Conservation (phyloP, 805 yeast species). For the Candida pseudoglaebosa region DNA sequence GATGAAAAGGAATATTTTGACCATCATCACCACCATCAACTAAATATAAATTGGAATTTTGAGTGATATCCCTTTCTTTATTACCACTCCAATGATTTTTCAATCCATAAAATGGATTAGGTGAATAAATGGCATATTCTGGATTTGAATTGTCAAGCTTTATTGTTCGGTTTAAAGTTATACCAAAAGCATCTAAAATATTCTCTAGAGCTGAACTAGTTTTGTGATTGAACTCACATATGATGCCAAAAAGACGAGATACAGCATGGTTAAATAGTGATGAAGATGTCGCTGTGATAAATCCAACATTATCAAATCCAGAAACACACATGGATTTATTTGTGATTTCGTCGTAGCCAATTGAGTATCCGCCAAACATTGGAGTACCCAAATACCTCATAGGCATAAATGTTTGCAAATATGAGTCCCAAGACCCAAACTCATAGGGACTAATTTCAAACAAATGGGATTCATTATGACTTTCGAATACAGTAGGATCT, state of each 20-base stretch:
- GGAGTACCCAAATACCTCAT: conserved; percentile 50
- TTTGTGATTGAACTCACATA: conserved; percentile 28
- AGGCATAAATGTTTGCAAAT: conserved; percentile 44
- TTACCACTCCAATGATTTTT: conserved; percentile 5
- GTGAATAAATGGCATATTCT: conserved; percentile 57
- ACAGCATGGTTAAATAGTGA: conserved; percentile 56
- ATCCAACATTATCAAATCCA: conserved; percentile 58
- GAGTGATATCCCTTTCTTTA: conserved; percentile 8
- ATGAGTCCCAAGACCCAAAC: conserved; percentile 64
- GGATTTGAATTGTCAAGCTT: conserved; percentile 38
- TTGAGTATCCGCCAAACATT: conserved; percentile 41
- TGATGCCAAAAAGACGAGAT: conserved; percentile 42
- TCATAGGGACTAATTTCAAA: conserved; percentile 64
- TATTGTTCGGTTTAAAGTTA: conserved; percentile 25
- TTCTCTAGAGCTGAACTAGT: conserved; percentile 31
- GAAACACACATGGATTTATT: conserved; percentile 38
- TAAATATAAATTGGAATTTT: conserved; percentile 22
- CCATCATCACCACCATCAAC: conserved; percentile 51
- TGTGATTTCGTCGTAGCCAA: conserved; percentile 15
- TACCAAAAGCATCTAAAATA: conserved; percentile 42
- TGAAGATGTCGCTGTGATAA: conserved; percentile 61
- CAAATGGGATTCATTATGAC: conserved; percentile 35
- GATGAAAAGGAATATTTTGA: conserved; percentile 45
- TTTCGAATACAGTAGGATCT: conserved; percentile 20
- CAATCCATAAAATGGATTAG: conserved; percentile 53